Evolutionary conservation across 2,329 filamentous ascomycete species (phyloP).

Genomic region (Colletotrichum sp.): DNA sequence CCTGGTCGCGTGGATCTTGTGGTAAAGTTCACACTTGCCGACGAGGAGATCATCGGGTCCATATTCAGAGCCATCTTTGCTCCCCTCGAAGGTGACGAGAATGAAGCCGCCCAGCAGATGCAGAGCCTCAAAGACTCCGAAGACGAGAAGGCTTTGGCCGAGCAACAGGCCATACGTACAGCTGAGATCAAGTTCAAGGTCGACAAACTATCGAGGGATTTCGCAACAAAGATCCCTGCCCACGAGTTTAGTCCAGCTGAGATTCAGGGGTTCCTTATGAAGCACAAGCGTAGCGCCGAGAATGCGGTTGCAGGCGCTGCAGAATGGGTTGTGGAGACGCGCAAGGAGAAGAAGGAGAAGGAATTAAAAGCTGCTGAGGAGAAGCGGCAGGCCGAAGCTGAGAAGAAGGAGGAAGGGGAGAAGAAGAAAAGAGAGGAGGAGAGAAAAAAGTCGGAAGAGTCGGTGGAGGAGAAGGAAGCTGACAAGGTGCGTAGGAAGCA

Average conservation of each 20-base stretch:
- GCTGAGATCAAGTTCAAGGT: slow-evolving; percentile 44
- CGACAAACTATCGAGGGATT: slow-evolving; percentile 50
- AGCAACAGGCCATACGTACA: slow-evolving; percentile 34
- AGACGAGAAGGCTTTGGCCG: slow-evolving; percentile 33
- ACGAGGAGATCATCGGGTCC: slow-evolving; percentile 54
- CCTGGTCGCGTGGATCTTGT: slow-evolving; percentile 67
- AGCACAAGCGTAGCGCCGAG: slow-evolving; percentile 58
- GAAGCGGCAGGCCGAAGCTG: slow-evolving; percentile 40
- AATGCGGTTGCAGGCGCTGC: slow-evolving; percentile 51
- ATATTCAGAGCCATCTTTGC: slow-evolving; percentile 66
- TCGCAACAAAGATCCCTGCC: slow-evolving; percentile 56
- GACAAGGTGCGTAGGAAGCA: slow-evolving; percentile 24
- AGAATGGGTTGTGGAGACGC: slow-evolving; percentile 54
- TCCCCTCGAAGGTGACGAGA: slow-evolving; percentile 50
- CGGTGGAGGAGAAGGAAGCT: slow-evolving; percentile 25
- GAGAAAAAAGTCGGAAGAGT: slow-evolving; percentile 29
- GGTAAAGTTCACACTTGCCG: slow-evolving; percentile 61
- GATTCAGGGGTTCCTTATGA: slow-evolving; percentile 63
- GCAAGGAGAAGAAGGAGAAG: slow-evolving; percentile 54
- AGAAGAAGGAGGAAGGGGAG: slow-evolving; percentile 37
- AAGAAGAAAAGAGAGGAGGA: slow-evolving; percentile 35
- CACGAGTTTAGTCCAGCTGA: slow-evolving; percentile 65
- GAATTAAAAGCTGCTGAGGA: slow-evolving; percentile 48
- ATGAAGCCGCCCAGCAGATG: background rate
- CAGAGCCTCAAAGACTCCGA: background rate